Evolutionary conservation across 306 rosid genomes (phyloP).

Genomic region (Ochetophila trinervis): DNA sequence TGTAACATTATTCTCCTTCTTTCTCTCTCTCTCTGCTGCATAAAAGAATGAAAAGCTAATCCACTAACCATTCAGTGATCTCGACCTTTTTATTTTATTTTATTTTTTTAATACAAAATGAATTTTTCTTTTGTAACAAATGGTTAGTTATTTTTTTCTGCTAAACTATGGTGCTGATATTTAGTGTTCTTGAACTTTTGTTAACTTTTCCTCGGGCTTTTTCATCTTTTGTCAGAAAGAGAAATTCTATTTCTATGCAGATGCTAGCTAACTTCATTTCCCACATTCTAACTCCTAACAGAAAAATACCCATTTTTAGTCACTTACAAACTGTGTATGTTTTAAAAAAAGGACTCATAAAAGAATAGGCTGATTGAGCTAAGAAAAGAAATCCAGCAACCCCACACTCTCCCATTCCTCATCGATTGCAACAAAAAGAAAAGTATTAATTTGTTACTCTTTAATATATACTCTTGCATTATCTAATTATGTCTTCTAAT

Average conservation of each 20-base stretch:
- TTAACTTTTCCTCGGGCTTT: conserved; percentile 57
- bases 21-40: conserved; percentile 24
- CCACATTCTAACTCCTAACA: conserved; percentile 19
- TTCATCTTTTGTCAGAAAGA: conserved; percentile 68
- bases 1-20: conserved; percentile 11
- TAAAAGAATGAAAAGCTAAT: conserved; percentile 56
- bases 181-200: too few relatives aligned
- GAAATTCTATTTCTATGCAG: conserved; percentile 45
- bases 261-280: conserved; percentile 25
- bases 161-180: too few relatives aligned
- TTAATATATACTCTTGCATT: too few relatives aligned
- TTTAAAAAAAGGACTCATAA: conserved; percentile 6
- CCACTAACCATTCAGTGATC: conserved; percentile 61
- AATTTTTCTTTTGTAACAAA: too few relatives aligned
- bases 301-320: conserved; percentile 18
- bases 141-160: too few relatives aligned
- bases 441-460: conserved; percentile 13
- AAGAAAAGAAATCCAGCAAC: conserved; percentile 24
- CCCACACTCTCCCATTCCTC: conserved; percentile 36
- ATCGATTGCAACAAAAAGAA: conserved; percentile 44
- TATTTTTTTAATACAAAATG: too few relatives aligned
- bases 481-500: background rate
- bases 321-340: background rate
- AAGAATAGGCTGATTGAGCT: conserved; percentile 20
- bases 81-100: too few relatives aligned